Evolutionary conservation across 208 protist genomes (phyloP).

Genomic region (Leishmania lainsoni): DNA sequence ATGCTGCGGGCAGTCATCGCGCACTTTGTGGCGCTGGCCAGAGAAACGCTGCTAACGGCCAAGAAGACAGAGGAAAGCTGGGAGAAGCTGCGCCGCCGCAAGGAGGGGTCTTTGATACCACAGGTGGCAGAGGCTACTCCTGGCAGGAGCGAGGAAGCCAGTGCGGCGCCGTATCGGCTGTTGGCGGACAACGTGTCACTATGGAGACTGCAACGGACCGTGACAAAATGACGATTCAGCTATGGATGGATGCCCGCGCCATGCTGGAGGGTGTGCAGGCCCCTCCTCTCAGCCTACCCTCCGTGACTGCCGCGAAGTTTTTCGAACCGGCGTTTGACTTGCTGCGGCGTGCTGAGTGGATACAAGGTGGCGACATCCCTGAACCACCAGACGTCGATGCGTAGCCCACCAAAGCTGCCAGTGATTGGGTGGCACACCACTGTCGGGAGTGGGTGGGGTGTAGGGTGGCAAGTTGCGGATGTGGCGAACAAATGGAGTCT

Average conservation of each 20-base stretch:
- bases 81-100: constrained; percentile 85
- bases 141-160: constrained; percentile 38
- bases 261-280: constrained; percentile 35
- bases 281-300: constrained; percentile 11
- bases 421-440: not conserved
- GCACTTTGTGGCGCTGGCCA: constrained; percentile 56
- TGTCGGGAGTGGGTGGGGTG: not conserved
- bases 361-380: constrained; percentile 66
- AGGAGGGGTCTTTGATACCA: constrained; percentile 35
- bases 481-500: not conserved
- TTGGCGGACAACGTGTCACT: constrained; percentile 28
- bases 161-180: not conserved
- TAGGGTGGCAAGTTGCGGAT: not conserved
- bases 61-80: constrained; percentile 89
- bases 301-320: constrained; percentile 10
- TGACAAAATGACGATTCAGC: constrained; percentile 89
- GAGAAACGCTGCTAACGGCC: constrained; percentile 77
- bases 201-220: constrained; percentile 73
- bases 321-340: constrained; percentile 36
- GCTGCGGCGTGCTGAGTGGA: constrained; percentile 77
- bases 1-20: constrained; percentile 32
- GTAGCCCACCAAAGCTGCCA: not conserved
- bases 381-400: constrained; percentile 74
- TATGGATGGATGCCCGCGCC: constrained; percentile 77
- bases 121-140: constrained; percentile 66